A percentile compares a stretch with the other conserved stretches of the same genome.
Evolutionary conservation across 345 rosid genomes (phyloP).

Genomic region (Eucalyptus coolabah): DNA sequence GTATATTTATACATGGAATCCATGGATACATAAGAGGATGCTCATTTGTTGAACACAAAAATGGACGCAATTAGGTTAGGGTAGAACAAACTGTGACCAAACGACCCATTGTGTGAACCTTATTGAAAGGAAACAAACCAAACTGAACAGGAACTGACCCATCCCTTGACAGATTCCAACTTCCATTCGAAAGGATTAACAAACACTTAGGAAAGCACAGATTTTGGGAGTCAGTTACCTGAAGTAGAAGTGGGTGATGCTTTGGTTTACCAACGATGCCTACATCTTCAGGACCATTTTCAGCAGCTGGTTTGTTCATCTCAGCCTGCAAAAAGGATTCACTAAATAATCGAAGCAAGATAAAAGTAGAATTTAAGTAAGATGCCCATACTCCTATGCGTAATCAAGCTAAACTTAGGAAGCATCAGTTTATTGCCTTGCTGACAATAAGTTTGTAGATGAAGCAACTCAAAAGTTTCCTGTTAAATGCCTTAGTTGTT

Average conservation of each 20-base stretch:
- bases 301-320: constrained; percentile 39
- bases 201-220: not conserved
- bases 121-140: not conserved
- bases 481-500: not conserved
- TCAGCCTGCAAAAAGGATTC: constrained; percentile 42
- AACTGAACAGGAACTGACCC: not conserved
- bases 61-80: not conserved
- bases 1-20: not conserved
- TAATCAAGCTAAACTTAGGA: not conserved
- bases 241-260: constrained; percentile 68
- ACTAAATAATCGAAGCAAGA: not conserved
- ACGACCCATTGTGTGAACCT: not conserved
- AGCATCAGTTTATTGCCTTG: not conserved
- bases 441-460: not conserved
- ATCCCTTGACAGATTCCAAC: not conserved
- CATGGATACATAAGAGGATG: not conserved
- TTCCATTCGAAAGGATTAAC: not conserved
- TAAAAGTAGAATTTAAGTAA: not conserved
- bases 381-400: not conserved
- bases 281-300: constrained; percentile 22
- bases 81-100: not conserved
- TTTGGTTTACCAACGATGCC: constrained; percentile 16
- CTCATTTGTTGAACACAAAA: not conserved
- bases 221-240: constrained; percentile 24
- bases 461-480: not conserved